Evolutionary conservation across 2,329 filamentous ascomycete genomes (phyloP), one percentile per base, ranked within the genome.

Genomic region (Ophiobolus disseminans): DNA sequence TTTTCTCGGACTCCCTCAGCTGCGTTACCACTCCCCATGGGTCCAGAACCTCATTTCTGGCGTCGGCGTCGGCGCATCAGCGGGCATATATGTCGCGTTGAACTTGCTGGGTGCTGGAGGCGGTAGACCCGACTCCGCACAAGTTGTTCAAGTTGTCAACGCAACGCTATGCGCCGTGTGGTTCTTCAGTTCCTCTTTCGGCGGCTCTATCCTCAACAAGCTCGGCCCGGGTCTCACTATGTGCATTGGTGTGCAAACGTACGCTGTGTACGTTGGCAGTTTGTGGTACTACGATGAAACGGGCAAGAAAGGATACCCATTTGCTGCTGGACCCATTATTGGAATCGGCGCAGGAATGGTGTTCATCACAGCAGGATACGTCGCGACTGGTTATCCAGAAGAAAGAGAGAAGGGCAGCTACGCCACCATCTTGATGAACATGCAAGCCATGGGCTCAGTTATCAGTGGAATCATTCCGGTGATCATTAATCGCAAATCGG

Each of bases 291-390:
- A 64, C 46, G 65, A 69, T 48, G 63, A 66, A 49, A 65, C 57
- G 20, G 65, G 64, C 45, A 66, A 65, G 48, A 65, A 50, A 37
- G 66, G 60, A 11, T 69, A 67, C 41, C 65, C 66, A 2, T 66
- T 63, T 39, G 62, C 63, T 11, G 52, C 64, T 10, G 66, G 65
- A 2, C 61, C 62, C 6, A 66, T 68, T 14, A 68, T 69, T 20
- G 66, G 66, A 3, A 68, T 69, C 39, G 63, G 64, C 14, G 66
- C 66, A 13, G 66, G 66, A 16, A 65, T 68, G 64, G 63, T 69
- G 1, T 68, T 68, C 37, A 66, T 68, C 40, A 67, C 65, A 13
- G 63, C 63, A 2, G 66, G 66, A 4, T 69, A 69, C 34, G 58
- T 68, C 20, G 55, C 62, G 2, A 69, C 63, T 5, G 63, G 59